A percentile compares a stretch with the other conserved stretches of the same genome.
Conservation (phyloP, 2,329 filamentous ascomycete genomes). For the Paecilomyces dactylethromorphus region DNA sequence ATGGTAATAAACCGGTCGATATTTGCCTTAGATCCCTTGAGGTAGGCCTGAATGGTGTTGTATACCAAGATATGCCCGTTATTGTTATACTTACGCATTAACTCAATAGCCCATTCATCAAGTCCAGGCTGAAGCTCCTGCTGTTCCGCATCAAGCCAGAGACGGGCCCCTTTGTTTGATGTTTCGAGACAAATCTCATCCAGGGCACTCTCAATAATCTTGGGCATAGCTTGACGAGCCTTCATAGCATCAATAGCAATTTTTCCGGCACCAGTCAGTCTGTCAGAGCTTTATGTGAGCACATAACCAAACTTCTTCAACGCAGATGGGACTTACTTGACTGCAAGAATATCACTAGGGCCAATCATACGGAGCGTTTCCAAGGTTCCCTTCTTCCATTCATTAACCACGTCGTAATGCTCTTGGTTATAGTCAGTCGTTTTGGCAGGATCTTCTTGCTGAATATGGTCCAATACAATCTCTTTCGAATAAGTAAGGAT, state of each 20-base stretch:
- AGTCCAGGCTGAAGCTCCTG: slow-evolving; percentile 39
- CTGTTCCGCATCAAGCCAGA: slow-evolving; percentile 37
- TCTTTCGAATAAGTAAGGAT: neutral
- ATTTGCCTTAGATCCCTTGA: slow-evolving; percentile 34
- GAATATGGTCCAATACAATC: neutral
- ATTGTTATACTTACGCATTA: slow-evolving; percentile 41
- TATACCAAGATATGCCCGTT: slow-evolving; percentile 25
- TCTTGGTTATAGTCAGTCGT: slow-evolving; percentile 5
- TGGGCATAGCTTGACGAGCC: neutral
- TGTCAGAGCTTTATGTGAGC: slow-evolving; percentile 14
- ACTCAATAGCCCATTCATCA: slow-evolving; percentile 39
- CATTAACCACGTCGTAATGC: slow-evolving; percentile 25
- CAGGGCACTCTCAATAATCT: neutral
- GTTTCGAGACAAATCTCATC: neutral
- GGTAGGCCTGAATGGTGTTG: slow-evolving; percentile 42
- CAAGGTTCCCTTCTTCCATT: slow-evolving; percentile 43
- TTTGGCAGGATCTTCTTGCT: neutral
- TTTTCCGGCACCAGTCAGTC: neutral
- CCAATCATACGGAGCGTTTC: slow-evolving; percentile 40
- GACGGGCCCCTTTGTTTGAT: neutral
- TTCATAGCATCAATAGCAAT: neutral
- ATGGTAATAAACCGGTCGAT: slow-evolving; percentile 32
- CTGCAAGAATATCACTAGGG: slow-evolving; percentile 34
- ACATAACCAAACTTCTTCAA: slow-evolving; percentile 11
- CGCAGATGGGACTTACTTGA: slow-evolving; percentile 32